Conservation (phyloP, 108 stramenopile genomes). For the Stephanodiscus minutulus region DNA sequence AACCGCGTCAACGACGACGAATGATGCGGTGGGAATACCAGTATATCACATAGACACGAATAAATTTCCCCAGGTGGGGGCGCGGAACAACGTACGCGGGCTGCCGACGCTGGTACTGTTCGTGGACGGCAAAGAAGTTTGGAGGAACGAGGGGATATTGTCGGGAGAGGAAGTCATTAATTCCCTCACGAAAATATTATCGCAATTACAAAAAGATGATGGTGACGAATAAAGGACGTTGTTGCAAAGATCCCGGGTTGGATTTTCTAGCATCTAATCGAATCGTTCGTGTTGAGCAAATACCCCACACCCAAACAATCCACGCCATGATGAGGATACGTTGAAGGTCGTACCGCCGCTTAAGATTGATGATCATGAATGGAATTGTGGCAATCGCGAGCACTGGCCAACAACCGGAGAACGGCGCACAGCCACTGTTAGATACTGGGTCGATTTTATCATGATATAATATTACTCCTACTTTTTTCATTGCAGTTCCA, state of each 20-base stretch:
- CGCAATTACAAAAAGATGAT: background rate
- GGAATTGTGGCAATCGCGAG: too few relatives aligned
- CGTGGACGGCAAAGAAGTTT: constrained; percentile 48
- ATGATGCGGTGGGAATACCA: constrained; percentile 38
- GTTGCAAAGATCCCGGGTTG: too few relatives aligned
- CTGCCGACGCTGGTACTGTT: constrained; percentile 69
- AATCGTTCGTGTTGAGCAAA: background rate
- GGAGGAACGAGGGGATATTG: constrained; percentile 62
- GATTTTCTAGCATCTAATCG: too few relatives aligned
- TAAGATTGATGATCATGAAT: too few relatives aligned
- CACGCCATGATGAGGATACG: background rate
- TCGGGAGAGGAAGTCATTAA: constrained; percentile 49
- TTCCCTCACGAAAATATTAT: background rate
- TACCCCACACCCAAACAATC: background rate
- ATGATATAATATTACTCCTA: background rate
- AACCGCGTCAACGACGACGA: background rate
- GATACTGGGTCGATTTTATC: background rate
- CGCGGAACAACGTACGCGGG: constrained; percentile 54
- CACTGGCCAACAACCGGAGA: background rate
- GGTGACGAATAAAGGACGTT: constrained; percentile 2
- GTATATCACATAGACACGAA: constrained; percentile 68
- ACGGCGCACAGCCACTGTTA: too few relatives aligned
- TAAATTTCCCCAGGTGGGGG: constrained; percentile 66
- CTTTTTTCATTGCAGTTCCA: background rate
- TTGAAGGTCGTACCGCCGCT: too few relatives aligned